Evolutionary conservation across 2,329 filamentous ascomycete genomes (phyloP), one percentile per base, ranked within the genome.

Genomic region (Cadophora sp.): DNA sequence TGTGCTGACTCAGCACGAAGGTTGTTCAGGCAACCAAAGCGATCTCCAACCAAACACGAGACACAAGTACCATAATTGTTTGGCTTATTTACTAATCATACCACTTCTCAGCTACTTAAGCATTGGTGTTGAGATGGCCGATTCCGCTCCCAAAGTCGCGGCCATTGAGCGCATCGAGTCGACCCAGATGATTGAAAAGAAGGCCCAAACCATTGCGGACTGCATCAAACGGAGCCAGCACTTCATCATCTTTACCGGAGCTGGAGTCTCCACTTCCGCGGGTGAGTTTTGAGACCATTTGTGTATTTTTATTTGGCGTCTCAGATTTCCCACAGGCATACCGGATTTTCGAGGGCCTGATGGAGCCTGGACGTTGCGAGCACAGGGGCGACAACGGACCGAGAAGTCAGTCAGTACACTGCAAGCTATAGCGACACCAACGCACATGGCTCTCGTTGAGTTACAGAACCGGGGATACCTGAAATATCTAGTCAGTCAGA

Each of bases 271-370:
- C 2, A 83, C 81, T 4, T 83, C 81, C 18, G 81, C 81, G 1
- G 81, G 80, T 79, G 30, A 69, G 74, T 51, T 14, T 0, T 30
- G 36, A 39, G 36, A 39, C 8, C 7, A 13, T 13, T 9, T 13
- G 6, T 13, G 36, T 39, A 9, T 3, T 2, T 39, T 39, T 4
- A 9, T 9, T 39, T 39, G 8, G 36, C 11, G 8, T 39, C 11
- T 13, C 11, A 13, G 11, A 39, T 39, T 11, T 39, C 8, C 11
- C 36, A 33, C 36, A 11, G 36, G 80, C 1, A 83, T 83, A 18
- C 80, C 82, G 2, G 82, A 83, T 59, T 84, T 84, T 62, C 78
- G 82, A n/a, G 82, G 81, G 0, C 81, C 82, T 0, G 78, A 83
- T 47, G 82, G 82, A 0, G 78, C 77, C 4, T 83, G 81, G 82